A percentile compares a stretch with the other conserved stretches of the same genome.
Conservation (phyloP, 495 filamentous ascomycete genomes). For the Margaritispora aquatica region DNA sequence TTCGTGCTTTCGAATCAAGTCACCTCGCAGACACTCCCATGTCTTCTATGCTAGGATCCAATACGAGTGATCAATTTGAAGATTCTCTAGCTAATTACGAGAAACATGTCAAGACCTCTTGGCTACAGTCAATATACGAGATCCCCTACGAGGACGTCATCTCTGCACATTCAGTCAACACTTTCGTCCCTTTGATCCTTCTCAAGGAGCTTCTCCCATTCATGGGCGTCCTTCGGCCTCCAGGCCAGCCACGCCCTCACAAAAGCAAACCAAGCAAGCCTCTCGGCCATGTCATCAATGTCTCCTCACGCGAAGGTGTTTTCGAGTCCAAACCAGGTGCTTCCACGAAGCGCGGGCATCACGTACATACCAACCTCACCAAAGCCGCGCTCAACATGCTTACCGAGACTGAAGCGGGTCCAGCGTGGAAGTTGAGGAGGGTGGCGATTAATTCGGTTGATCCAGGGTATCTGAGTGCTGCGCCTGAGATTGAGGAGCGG, state of each 20-base stretch:
- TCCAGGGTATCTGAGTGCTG: constrained; percentile 44
- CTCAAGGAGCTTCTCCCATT: constrained; percentile 39
- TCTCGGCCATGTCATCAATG: constrained; percentile 37
- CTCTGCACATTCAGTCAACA: constrained; percentile 39
- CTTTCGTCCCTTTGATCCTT: constrained; percentile 41
- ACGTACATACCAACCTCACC: constrained; percentile 46
- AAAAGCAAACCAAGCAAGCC: constrained; percentile 7
- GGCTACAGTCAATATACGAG: constrained; percentile 36
- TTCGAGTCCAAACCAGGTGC: constrained; percentile 27
- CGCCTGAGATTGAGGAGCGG: constrained; percentile 29
- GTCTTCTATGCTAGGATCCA: no score
- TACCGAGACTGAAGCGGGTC: constrained; percentile 34
- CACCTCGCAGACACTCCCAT: no score
- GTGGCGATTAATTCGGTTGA: constrained; percentile 45
- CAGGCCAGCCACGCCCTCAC: background rate
- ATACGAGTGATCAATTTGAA: background rate
- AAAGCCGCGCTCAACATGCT: constrained; percentile 47
- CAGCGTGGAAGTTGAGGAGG: constrained; percentile 29
- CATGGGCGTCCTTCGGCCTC: constrained; percentile 24
- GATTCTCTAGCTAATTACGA: background rate
- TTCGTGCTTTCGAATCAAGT: background rate
- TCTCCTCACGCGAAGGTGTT: constrained; percentile 41
- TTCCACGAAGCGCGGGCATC: constrained; percentile 31
- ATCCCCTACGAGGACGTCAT: constrained; percentile 47
- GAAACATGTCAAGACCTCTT: constrained; percentile 25